Evolutionary conservation across 108 stramenopile species (phyloP), one percentile per base, ranked within the genome.

Genomic region (Aurantiochytrium sp.): DNA sequence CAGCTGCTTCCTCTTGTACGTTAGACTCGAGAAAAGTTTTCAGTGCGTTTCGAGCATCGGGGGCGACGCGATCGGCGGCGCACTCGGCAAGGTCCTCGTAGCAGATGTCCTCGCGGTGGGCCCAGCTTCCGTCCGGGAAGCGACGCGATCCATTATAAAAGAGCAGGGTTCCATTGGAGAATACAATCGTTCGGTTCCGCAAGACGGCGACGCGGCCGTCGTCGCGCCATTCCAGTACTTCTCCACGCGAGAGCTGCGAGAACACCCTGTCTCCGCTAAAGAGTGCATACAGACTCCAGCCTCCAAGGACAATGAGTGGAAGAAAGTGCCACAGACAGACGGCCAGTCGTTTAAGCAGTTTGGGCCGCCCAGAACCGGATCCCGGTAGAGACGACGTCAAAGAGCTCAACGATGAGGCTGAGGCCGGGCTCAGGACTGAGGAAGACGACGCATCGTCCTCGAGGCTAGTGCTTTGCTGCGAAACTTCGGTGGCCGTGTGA

Each of bases 41-140:
- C 18, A 83, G 6, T 6, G 76, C 76, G 49, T 12, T n/a, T 18
- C 51, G 12, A 12, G 76, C 49, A 23, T 83, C 76, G 8, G n/a
- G 51, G 2, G 76, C 19, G 25, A 83, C 12, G 28, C 76, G 76
- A 12, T 53, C 45, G n/a, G 76, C 76, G 28, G 49, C 51, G 76
- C 76, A 83, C 49, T 83, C 76, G 12, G 76, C 76, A 12, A 83
- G 49, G 28, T 83, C 76, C 23, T 83, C 76, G 51, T 83, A 83
- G 49, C 28, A 23, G 16, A 83, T 12, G 4, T 47, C 51, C 28
- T 47, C 4, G 51, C n/a, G 45, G 25, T 47, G 76, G 25, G n/a
- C 2, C 76, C 45, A 47, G 51, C 19, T 83, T 12, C 45, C 76
- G 28, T 53, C 51, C 1, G 76, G 49, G n/a, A 25, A 53, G 10